Evolutionary conservation across 768 basidiomycete genomes (phyloP).

Genomic region (Rhizopogon rudus): DNA sequence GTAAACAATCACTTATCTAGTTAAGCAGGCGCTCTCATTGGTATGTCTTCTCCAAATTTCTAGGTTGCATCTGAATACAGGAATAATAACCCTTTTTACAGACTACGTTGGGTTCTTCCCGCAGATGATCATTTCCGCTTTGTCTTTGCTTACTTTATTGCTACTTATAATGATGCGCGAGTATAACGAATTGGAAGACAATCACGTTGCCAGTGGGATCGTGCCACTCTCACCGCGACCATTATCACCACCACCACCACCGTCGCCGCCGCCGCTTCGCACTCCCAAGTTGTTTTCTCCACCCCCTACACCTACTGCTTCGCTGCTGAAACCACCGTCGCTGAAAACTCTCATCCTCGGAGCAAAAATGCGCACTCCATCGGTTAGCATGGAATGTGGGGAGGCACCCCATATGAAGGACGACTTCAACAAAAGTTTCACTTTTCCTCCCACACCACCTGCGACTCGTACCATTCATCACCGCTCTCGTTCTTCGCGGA

Average conservation of each 20-base stretch:
- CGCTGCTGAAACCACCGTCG: neutral
- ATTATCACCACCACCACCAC: slow-evolving; percentile 15
- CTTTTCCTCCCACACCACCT: slow-evolving; percentile 33
- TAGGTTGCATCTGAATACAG: neutral
- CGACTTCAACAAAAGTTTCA: slow-evolving; percentile 35
- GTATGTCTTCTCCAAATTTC: slow-evolving; percentile 21
- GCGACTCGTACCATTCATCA: slow-evolving; percentile 1
- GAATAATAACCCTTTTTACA: slow-evolving; percentile 10
- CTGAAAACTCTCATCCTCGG: slow-evolving; percentile 19
- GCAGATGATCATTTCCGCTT: slow-evolving; percentile 46
- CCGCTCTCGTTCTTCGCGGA: slow-evolving; percentile 8
- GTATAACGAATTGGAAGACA: slow-evolving; percentile 8
- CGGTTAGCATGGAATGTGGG: slow-evolving; percentile 32
- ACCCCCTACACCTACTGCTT: neutral
- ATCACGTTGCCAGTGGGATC: neutral
- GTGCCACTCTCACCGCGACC: neutral
- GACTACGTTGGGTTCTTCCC: slow-evolving; percentile 56
- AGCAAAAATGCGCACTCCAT: slow-evolving; percentile 24
- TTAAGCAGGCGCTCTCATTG: slow-evolving; percentile 40
- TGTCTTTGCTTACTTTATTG: slow-evolving; percentile 37
- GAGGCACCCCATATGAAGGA: slow-evolving; percentile 32
- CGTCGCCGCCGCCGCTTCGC: neutral
- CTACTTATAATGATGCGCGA: slow-evolving; percentile 40
- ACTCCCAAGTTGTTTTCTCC: slow-evolving; percentile 5
- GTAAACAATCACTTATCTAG: neutral